Evolutionary conservation across 805 yeast species (phyloP), one percentile per base, ranked within the genome.

Genomic region (Starmerella apicola): DNA sequence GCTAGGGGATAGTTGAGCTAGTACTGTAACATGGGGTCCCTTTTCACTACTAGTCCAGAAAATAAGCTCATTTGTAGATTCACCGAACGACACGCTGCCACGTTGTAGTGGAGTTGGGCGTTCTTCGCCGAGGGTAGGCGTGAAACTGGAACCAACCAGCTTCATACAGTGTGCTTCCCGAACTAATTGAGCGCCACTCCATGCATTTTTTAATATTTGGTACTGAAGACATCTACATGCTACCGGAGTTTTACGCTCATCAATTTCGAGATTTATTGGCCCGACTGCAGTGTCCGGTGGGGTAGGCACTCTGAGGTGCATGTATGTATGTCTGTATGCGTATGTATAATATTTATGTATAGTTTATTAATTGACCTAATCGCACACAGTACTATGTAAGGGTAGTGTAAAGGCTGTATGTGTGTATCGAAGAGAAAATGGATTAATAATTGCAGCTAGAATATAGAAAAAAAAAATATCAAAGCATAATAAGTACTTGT

Each of bases 231-330:
- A 37, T 8, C 39, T 20, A 34, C 41, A 19, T 3, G 47, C 44
- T n/a, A 40, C 23, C 15, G 47, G 47, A 13, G 47, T 36, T 16
- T 28, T 30, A n/a, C 32, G 22, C 12, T 33, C 37, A 13, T 25
- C 15, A n/a, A 43, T 36, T 30, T 37, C 39, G 15, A 43, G 29
- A 12, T 33, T 27, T 3, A 41, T 16, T n/a, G n/a, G 13, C 15
- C 41, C 41, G n/a, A 18, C 20, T 5, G 36, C 10, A 3, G 35
- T n/a, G n/a, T n/a, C n/a, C n/a, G n/a, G n/a, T n/a, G n/a, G n/a
- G n/a, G n/a, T n/a, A n/a, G n/a, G n/a, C n/a, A n/a, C n/a, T n/a
- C n/a, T n/a, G n/a, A n/a, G n/a, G n/a, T n/a, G n/a, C n/a, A n/a
- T n/a, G n/a, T n/a, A n/a, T n/a, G n/a, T n/a, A n/a, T n/a, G n/a